A percentile compares a stretch with the other conserved stretches of the same genome.
Evolutionary conservation across 2,329 filamentous ascomycete genomes (phyloP).

Genomic region (Botrytis fragariae): DNA sequence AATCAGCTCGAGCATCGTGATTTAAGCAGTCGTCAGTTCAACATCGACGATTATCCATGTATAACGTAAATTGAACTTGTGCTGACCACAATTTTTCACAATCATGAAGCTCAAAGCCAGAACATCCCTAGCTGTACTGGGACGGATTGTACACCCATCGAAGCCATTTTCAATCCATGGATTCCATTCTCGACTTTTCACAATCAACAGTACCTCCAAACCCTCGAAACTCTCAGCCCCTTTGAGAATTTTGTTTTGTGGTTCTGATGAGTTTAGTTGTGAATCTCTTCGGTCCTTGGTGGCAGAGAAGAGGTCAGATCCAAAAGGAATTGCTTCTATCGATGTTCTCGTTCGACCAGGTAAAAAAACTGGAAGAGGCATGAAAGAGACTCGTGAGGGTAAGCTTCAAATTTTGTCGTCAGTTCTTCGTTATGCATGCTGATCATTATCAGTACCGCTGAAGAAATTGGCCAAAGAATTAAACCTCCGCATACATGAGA

Average conservation of each 20-base stretch:
- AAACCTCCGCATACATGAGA: constrained; percentile 65
- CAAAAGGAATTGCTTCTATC: constrained; percentile 65
- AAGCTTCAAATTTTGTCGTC: not conserved
- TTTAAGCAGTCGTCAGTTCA: not conserved
- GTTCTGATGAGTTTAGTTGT: constrained; percentile 87
- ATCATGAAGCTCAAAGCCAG: constrained; percentile 5
- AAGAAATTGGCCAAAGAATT: constrained; percentile 62
- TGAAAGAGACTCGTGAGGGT: constrained; percentile 51
- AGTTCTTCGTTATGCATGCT: constrained; percentile 5
- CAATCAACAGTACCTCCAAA: constrained; percentile 23
- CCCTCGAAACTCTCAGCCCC: constrained; percentile 48
- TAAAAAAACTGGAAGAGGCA: constrained; percentile 73
- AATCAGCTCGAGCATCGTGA: not conserved
- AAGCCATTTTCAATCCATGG: constrained; percentile 8
- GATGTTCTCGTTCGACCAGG: constrained; percentile 81
- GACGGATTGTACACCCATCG: not conserved
- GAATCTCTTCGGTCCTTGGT: constrained; percentile 69
- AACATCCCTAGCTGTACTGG: constrained; percentile 5
- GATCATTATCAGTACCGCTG: constrained; percentile 63
- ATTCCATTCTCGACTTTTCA: constrained; percentile 18
- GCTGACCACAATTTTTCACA: not conserved
- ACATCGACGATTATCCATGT: not conserved
- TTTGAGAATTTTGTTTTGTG: constrained; percentile 87
- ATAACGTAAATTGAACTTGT: not conserved
- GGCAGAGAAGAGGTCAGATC: constrained; percentile 53